These are phyloP conservation scores for Scolecobasidium constrictum DNA, from an alignment of 2,329 filamentous ascomycete genomes.

Conservation along the genomic window DNA sequence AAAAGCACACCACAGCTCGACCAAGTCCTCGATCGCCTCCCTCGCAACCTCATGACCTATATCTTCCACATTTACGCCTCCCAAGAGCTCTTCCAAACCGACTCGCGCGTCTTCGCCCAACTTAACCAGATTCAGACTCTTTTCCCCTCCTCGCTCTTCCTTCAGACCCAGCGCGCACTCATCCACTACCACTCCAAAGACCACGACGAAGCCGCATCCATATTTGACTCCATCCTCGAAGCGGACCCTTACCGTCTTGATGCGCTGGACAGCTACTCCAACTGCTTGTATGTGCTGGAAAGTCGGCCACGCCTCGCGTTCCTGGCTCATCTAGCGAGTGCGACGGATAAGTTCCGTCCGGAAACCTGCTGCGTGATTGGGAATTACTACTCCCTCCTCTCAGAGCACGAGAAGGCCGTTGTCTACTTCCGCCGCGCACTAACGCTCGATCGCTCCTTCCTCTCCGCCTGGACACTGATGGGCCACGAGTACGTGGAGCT, in stretches of 20 bases:
- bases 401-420: conserved; percentile 93
- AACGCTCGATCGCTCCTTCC: conserved; percentile 77
- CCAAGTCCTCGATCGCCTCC: conserved; percentile 59
- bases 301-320: conserved; percentile 83
- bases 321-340: conserved; percentile 79
- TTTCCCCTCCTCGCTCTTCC: conserved; percentile 80
- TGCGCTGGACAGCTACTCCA: conserved; percentile 89
- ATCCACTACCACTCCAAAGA: conserved; percentile 85
- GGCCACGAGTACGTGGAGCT: conserved; percentile 97
- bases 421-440: conserved; percentile 94
- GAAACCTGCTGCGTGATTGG: conserved; percentile 96
- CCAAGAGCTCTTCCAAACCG: conserved; percentile 84
- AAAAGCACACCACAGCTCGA: conserved; percentile 45
- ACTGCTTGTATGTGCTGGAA: conserved; percentile 90
- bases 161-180: conserved; percentile 80
- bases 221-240: conserved; percentile 59
- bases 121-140: conserved; percentile 70
- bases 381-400: conserved; percentile 92
- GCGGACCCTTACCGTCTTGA: conserved; percentile 65
- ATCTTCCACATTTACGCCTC: conserved; percentile 90
- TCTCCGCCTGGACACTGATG: conserved; percentile 97
- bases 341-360: conserved; percentile 88
- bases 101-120: conserved; percentile 59
- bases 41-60: conserved; percentile 83
- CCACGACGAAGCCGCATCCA: conserved; percentile 51